Evolutionary conservation across 495 filamentous ascomycete genomes (phyloP), one percentile per base, ranked within the genome.

Genomic region (Talaromyces borbonicus): DNA sequence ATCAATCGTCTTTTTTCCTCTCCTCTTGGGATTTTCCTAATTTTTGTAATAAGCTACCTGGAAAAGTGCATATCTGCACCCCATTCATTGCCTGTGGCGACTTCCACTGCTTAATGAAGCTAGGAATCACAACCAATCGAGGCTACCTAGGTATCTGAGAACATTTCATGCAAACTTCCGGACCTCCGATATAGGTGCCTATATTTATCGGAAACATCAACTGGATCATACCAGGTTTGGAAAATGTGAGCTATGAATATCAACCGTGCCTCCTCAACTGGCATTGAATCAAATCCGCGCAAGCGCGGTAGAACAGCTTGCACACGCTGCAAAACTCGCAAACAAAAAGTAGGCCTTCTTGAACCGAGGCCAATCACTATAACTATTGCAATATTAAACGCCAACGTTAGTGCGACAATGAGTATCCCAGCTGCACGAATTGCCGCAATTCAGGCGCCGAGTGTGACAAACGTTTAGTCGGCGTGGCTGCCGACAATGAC

Each of bases 231-330:
- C n/a, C n/a, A n/a, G n/a, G n/a, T n/a, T n/a, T n/a, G 15, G 33
- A 18, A 14, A 20, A 38, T 43, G 25, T 29, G 41, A 44, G 7
- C 7, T 18, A 44, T 44, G 41, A 32, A 44, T 9, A 20, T 29
- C 3, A 5, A 15, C 32, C 24, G 30, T 22, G 43, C 30, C 43
- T 46, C 43, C 18, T 36, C 43, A 18, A 46, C n/a, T 24, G 29
- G 12, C 29, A 15, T 31, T 22, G 63, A 66, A 31, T 52, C 66
- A 43, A 71, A 71, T 35, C 68, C 72, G 15, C 65, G 70, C 19
- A 76, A 76, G 57, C 65, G 72, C 24, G 68, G 66, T 5, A 58
- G 73, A 38, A 77, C 70, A 7, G 69, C 68, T 8, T 77, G 73
- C 48, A 68, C 71, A 42, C 62, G 72, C 38, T 77, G 72, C 57